Base-by-base conservation (phyloP, 2,329 filamentous ascomycete species). In the Rosellinia necatrix region DNA sequence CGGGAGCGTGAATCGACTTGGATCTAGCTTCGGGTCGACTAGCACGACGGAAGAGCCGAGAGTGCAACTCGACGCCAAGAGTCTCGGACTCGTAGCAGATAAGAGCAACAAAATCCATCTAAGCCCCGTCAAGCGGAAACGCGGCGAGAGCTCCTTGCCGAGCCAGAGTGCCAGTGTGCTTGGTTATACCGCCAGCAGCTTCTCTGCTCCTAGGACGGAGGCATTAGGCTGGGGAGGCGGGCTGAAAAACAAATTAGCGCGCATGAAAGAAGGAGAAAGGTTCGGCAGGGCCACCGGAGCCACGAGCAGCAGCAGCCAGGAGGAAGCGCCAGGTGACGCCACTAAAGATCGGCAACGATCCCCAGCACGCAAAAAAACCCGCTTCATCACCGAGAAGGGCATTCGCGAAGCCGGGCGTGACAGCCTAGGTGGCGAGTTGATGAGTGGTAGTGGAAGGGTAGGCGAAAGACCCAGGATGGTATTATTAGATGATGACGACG, bases 381-480 rank as follows among this genome's bases (percentile, higher is more conserved):
- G 89, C n/a, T 92, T 92, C 68, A 81, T 92, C 35, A 91, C 89
- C 22, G 85, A 86, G 37, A 90, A 87, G 70, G 89, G 89, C 0
- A 92, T 92, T 59, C 82, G 85, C 51, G 88, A 91, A 72, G 89
- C 89, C 3, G 89, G 89, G 1, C 78, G 88, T 57, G 89, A 92
- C 67, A 91, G 88, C 67, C 69, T 92, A 2, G 85, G 86, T 8
- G 76, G 72, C n/a, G 81, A 82, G 48, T 71, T 76, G 15, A 27
- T 25, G 2, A 22, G 32, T 13, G 46, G 40, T 3, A 40, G 29
- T n/a, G 50, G 42, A 12, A 30, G 4, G 4, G 34, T 32, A 6
- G 13, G 37, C 3, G 19, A 37, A n/a, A 44, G 40, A 22, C 34
- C 34, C 6, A 42, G 54, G 2, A 60, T 63, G 59, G 57, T 60